Conservation (phyloP, 2,329 filamentous ascomycete genomes). For the Paramyrothecium sp. region DNA sequence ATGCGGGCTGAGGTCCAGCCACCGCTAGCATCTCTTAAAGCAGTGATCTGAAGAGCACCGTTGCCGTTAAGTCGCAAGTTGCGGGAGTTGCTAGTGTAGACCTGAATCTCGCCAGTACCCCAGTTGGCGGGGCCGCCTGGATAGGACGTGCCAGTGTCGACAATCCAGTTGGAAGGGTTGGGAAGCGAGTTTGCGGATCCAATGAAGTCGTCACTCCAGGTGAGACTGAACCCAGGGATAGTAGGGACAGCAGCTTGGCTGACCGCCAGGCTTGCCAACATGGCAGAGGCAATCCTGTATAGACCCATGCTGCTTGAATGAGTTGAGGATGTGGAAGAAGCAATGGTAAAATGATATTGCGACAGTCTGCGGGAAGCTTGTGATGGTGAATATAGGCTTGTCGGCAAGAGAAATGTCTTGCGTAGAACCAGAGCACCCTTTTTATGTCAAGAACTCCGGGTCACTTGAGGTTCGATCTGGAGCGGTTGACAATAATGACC, state of each 20-base stretch:
- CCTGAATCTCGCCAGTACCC: slow-evolving; percentile 48
- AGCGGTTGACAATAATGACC: no score
- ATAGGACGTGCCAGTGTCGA: slow-evolving; percentile 44
- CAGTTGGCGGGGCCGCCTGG: slow-evolving; percentile 42
- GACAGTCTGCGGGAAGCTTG: no score
- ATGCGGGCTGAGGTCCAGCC: slow-evolving; percentile 44
- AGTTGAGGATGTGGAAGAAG: no score
- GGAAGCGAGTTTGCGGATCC: slow-evolving; percentile 27
- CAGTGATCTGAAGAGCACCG: slow-evolving; percentile 35
- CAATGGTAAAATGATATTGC: no score
- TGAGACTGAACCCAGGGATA: slow-evolving; percentile 15
- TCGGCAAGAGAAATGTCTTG: no score
- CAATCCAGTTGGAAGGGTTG: slow-evolving; percentile 38
- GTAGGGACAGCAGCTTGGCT: slow-evolving; percentile 7
- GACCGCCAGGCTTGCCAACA: background rate
- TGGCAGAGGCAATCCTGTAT: no score
- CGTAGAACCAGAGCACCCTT: no score
- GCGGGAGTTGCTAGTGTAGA: slow-evolving; percentile 35
- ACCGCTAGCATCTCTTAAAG: slow-evolving; percentile 20
- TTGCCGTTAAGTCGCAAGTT: slow-evolving; percentile 39
- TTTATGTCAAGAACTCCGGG: no score
- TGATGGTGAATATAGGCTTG: no score
- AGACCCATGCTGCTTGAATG: no score
- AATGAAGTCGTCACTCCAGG: slow-evolving; percentile 32
- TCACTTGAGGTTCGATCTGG: no score